A percentile compares a stretch with the other conserved stretches of the same genome.
phyloP scores from a whole-genome alignment of 371 early-diverging fungal species.

The Mucor saturninus region DNA sequence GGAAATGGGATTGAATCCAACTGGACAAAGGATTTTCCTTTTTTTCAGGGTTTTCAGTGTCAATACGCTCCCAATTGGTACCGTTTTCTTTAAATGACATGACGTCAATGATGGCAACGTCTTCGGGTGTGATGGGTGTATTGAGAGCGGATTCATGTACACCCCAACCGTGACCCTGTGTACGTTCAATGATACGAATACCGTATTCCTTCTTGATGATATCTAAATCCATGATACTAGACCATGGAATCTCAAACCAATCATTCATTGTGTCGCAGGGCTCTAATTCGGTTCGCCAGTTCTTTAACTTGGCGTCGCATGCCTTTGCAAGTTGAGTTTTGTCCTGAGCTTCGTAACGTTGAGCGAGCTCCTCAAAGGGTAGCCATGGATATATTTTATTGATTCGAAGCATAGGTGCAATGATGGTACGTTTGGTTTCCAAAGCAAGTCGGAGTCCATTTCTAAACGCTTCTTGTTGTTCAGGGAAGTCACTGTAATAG shows the following conservation, averaged over 20 bases:
- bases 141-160: conserved; percentile 34
- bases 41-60: conserved; percentile 5
- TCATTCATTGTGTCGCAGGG: conserved; percentile 32
- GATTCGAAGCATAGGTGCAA: conserved; percentile 51
- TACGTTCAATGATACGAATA: conserved; percentile 45
- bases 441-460: conserved; percentile 50
- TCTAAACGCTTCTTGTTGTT: conserved; percentile 52
- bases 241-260: conserved; percentile 40
- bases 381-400: conserved; percentile 42
- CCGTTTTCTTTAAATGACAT: conserved; percentile 48
- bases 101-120: conserved; percentile 40
- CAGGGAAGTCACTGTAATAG: conserved; percentile 31
- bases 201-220: conserved; percentile 33
- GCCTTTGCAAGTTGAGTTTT: conserved; percentile 23
- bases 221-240: conserved; percentile 38
- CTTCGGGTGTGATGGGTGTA: conserved; percentile 19
- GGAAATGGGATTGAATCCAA: conserved; percentile 24
- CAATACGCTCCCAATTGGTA: conserved; percentile 37
- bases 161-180: conserved; percentile 47
- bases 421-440: conserved; percentile 50
- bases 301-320: conserved; percentile 19
- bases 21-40: conserved; percentile 2
- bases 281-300: conserved; percentile 34
- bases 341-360: conserved; percentile 45
- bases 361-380: conserved; percentile 45